Evolutionary conservation across 352 stramenopile genomes (phyloP).

Genomic region (Phytophthora citrophthora): DNA sequence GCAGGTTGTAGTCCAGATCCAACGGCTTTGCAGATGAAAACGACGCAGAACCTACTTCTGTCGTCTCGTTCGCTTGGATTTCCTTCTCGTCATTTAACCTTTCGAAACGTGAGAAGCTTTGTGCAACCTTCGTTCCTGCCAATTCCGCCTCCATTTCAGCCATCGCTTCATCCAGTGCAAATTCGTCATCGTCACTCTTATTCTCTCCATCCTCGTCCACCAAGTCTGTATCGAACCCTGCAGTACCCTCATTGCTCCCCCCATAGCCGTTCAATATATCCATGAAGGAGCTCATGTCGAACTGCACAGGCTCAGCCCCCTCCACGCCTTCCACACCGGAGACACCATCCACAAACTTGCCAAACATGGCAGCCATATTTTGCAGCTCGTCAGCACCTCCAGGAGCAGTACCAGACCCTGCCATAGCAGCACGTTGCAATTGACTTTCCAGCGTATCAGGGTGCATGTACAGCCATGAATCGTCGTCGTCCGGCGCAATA

Average conservation of each 20-base stretch:
- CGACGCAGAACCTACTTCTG: conserved; percentile 16
- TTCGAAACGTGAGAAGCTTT: conserved; percentile 60
- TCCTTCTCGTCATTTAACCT: conserved; percentile 19
- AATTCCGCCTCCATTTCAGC: conserved; percentile 82
- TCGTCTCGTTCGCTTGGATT: conserved; percentile 9
- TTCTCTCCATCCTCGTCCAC: conserved; percentile 35
- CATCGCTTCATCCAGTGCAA: conserved; percentile 63
- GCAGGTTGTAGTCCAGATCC: conserved; percentile 83
- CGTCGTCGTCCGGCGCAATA: conserved; percentile 58
- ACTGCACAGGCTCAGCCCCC: conserved; percentile 54
- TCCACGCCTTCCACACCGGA: conserved; percentile 79
- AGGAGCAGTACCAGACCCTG: conserved; percentile 2
- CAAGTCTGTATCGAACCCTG: conserved; percentile 27
- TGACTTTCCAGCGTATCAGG: conserved; percentile 77
- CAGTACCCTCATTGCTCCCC: background rate
- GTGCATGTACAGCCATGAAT: conserved; percentile 83
- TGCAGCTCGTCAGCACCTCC: conserved; percentile 71
- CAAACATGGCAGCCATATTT: conserved; percentile 77
- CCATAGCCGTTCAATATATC: conserved; percentile 53
- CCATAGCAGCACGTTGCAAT: conserved; percentile 43
- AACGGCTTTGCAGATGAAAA: conserved; percentile 54
- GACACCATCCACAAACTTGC: conserved; percentile 66
- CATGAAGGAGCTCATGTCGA: conserved; percentile 79
- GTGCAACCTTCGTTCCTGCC: conserved; percentile 49
- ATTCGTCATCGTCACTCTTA: conserved; percentile 39